A percentile compares a stretch with the other conserved stretches of the same genome.
Conservation (phyloP, 805 yeast genomes). For the Soucietia sequanensis region DNA sequence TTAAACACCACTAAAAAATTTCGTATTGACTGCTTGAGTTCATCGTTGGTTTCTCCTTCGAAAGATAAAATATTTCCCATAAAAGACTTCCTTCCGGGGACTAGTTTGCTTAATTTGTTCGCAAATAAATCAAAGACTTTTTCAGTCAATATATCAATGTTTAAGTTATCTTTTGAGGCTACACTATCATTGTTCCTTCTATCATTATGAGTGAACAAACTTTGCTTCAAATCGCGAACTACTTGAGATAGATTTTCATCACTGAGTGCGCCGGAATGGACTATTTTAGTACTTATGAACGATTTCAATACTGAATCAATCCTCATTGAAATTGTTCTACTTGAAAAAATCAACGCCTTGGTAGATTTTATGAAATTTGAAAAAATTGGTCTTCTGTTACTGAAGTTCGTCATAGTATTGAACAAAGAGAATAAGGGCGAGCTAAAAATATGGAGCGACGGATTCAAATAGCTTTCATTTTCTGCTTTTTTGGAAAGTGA, state of each 20-base stretch:
- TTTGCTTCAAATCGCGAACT: conserved; percentile 5
- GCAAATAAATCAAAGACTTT: conserved; percentile 11
- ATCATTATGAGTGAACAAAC: conserved; percentile 5
- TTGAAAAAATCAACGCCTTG: conserved; percentile 3
- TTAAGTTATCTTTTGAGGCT: not conserved
- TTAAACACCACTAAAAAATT: conserved; percentile 16
- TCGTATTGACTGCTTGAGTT: conserved; percentile 13
- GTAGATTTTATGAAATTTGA: conserved; percentile 5
- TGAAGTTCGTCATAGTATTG: conserved; percentile 10
- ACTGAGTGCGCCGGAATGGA: conserved; percentile 7
- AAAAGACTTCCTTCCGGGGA: conserved; percentile 1
- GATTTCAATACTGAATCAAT: conserved; percentile 9
- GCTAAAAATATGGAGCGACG: conserved; percentile 7
- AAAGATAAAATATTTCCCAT: conserved; percentile 7
- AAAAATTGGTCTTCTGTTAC: conserved; percentile 10
- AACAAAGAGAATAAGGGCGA: conserved; percentile 10
- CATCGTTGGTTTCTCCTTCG: conserved; percentile 15
- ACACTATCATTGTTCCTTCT: not conserved
- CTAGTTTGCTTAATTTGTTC: no score
- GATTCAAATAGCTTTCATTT: no score
- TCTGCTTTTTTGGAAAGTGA: no score
- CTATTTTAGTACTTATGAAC: conserved; percentile 7
- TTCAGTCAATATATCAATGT: conserved; percentile 13
- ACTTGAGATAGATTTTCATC: conserved; percentile 8
- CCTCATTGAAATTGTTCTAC: conserved; percentile 4